These are phyloP conservation scores for Fraxinus sp. DNA, from an alignment of 305 asterid species.

Conservation along the genomic window DNA sequence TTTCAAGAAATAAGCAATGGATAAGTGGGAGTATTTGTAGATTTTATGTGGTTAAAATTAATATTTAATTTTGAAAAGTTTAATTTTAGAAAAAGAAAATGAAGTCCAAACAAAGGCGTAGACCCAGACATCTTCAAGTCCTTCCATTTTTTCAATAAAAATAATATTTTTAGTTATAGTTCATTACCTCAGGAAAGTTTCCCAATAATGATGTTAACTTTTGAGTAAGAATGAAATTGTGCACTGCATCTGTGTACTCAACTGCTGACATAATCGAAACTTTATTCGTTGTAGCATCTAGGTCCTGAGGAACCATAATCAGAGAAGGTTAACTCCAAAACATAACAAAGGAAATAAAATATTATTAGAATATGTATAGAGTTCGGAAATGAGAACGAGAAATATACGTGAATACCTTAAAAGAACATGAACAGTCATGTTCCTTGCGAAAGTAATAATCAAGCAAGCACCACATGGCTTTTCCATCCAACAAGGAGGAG, in stretches of 20 bases:
- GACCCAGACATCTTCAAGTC: neutral
- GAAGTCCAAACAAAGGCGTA: neutral
- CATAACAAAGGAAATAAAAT: neutral
- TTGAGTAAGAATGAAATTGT: conserved; percentile 91
- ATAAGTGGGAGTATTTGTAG: neutral
- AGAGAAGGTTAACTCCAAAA: conserved; percentile 19
- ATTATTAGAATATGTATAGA: neutral
- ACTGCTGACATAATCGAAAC: conserved; percentile 82
- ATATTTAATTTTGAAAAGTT: neutral
- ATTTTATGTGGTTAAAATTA: neutral
- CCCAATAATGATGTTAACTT: conserved; percentile 83
- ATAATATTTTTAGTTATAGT: conserved; percentile 24
- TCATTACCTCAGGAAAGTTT: conserved; percentile 97
- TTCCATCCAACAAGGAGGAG: conserved; percentile 85
- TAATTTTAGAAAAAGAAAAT: neutral
- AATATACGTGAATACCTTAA: conserved; percentile 45
- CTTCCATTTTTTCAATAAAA: neutral
- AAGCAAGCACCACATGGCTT: conserved; percentile 99
- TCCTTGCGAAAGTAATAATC: conserved; percentile 92
- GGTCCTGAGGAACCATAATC: conserved; percentile 44
- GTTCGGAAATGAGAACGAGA: conserved; percentile 6
- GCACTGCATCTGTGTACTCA: conserved; percentile 96
- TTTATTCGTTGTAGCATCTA: conserved; percentile 47
- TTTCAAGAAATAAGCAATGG: neutral
- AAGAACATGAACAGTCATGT: conserved; percentile 58